Percentiles rank a stretch among this genome's conserved stretches.
These are phyloP conservation scores for Acacia pycnantha DNA, from an alignment of 331 rosid genomes.

Conservation along the genomic window DNA sequence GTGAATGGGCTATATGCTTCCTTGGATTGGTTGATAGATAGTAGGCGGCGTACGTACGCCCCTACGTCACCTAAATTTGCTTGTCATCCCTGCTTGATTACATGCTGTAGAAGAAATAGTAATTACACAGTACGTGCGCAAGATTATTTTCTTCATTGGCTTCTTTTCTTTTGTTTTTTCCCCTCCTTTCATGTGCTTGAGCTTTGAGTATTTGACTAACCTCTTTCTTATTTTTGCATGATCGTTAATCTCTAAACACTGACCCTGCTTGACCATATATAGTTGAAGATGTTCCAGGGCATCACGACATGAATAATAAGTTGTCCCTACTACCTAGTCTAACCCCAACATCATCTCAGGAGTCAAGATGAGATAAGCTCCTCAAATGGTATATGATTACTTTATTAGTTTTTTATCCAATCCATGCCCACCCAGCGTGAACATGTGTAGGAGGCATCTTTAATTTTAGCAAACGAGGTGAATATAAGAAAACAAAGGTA, in stretches of 20 bases:
- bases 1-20: slow-evolving; percentile 9
- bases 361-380: slow-evolving; percentile 23
- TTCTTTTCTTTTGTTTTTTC: neutral
- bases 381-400: neutral
- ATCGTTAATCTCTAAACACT: neutral
- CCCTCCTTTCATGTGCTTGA: no score
- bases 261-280: neutral
- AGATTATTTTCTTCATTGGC: slow-evolving; percentile 14
- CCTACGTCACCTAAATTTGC: slow-evolving; percentile 20
- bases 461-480: slow-evolving; percentile 52
- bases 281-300: slow-evolving; percentile 11
- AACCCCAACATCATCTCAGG: slow-evolving; percentile 30
- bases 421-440: slow-evolving; percentile 13
- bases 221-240: neutral
- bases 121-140: neutral
- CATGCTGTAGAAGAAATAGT: slow-evolving; percentile 20
- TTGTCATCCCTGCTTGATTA: slow-evolving; percentile 24
- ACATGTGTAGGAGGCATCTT: slow-evolving; percentile 38
- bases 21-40: slow-evolving; percentile 29
- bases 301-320: neutral
- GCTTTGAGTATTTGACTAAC: neutral
- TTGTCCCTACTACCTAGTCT: no score
- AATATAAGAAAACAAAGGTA: slow-evolving; percentile 27
- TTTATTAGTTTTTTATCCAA: neutral
- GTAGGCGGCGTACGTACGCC: no score